Conservation (phyloP, 176 grass and related monocot species). For the Phragmites australis region DNA sequence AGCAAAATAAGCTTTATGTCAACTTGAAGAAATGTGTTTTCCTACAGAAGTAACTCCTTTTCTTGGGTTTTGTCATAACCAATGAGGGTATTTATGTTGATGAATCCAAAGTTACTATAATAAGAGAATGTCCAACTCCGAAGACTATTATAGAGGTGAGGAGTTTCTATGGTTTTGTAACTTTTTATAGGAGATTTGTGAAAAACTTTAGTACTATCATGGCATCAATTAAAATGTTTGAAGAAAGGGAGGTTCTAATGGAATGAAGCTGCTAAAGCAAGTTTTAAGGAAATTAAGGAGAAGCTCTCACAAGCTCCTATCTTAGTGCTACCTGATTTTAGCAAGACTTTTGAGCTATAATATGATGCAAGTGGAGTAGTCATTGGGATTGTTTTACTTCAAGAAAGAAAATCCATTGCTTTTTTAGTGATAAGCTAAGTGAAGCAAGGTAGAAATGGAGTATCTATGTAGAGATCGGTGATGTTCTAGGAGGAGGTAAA, state of each 20-base stretch:
- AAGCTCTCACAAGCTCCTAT: background rate
- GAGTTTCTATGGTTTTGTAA: background rate
- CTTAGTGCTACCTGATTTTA: background rate
- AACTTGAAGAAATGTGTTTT: conserved; percentile 8
- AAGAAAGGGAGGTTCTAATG: background rate
- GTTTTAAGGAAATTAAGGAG: background rate
- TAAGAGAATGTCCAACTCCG: background rate
- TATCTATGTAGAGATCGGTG: too few species aligned
- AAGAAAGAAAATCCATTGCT: conserved; percentile 2
- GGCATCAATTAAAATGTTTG: background rate
- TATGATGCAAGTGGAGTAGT: background rate
- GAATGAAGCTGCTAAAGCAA: background rate
- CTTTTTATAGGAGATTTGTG: conserved; percentile 12
- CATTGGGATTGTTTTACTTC: background rate
- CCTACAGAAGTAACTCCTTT: background rate
- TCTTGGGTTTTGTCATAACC: background rate
- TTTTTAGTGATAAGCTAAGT: conserved; percentile 19
- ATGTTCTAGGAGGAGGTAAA: too few species aligned
- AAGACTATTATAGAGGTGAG: background rate
- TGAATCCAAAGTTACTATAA: background rate
- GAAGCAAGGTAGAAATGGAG: background rate
- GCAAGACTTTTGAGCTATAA: background rate
- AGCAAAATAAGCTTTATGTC: background rate
- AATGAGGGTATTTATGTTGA: background rate
- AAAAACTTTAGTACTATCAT: background rate